Base-by-base conservation (phyloP, 2,329 filamentous ascomycete genomes). In the Colletotrichum tropicale region DNA sequence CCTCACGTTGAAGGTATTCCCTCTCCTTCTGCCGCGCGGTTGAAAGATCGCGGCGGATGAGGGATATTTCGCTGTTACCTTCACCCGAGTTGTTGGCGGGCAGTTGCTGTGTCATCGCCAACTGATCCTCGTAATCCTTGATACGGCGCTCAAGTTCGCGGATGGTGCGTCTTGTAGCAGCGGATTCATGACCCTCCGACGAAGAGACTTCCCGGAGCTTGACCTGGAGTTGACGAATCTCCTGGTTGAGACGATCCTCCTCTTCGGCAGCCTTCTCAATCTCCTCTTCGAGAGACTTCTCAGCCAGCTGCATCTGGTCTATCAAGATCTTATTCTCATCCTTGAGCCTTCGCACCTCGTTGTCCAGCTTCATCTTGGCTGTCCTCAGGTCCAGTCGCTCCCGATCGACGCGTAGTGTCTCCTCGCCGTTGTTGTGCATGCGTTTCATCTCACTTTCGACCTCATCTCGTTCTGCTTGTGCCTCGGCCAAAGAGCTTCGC, bases 331-430 rank as follows among this genome's bases (percentile, higher is more conserved):
- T 88, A 79, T 92, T 93, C 81, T 95, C 93, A 10, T 94, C 91
- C 67, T 88, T 91, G 18, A 94, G 85, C 15, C 92, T 88, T 56
- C 91, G 91, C 18, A 94, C 86, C 79, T 95, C 93, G 76, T 87
- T 89, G 77, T 95, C 93, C 21, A 94, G 88, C 80, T 92, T 93
- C 77, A 92, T 85, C 81, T 93, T 94, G n/a, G 90, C 85, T 32
- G 92, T 91, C 21, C 93, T 91, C 28, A 95, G 86, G 70, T 95
- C 92, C 61, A 93, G 85, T 77, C 93, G 92, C 80, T 95, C 94
- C 76, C 93, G 91, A 78, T 95, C 93, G 61, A 94, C 82, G 15
- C 89, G 89, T 78, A 91, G 89, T 1, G 89, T 91, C 74, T 93
- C 90, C 70, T 89, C 89, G 65, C 90, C 90, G 70, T 90, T 88